Evolutionary conservation across 805 yeast species (phyloP), one percentile per base, ranked within the genome.

Genomic region (Zygosaccharomyces gambellarensis): DNA sequence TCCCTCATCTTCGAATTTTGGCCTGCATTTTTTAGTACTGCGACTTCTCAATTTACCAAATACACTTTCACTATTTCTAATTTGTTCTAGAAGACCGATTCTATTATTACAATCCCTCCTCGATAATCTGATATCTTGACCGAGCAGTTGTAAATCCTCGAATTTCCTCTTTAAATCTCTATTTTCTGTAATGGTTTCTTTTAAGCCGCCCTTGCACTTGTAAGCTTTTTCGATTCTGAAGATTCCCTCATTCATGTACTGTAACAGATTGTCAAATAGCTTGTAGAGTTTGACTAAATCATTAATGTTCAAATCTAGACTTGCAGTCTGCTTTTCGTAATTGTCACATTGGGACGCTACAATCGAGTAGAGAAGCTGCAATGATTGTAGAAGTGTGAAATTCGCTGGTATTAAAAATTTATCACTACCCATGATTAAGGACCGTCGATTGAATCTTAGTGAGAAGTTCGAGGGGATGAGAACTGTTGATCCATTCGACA

Each of bases 331-430:
- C 14, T 39, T 36, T 22, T 46, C 47, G 14, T 55, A 46, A 40
- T 62, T 62, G 9, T 49, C 54, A 38, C 50, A 60, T 36, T 62
- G 64, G 22, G 49, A 60, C 10, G 51, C 43, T 10, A 58, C 63
- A n/a, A 65, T 59, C 1, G 65, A 56, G 42, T 56, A 57, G n/a
- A 67, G 53, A 21, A 67, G 49, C 28, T 62, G 61, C 23, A 67
- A 48, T 3, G 67, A 54, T 44, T 67, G 70, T 0, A 47, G 25
- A n/a, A 65, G 45, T 10, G 66, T 63, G 25, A 64, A 56, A 45
- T 62, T 58, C 9, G 54, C 51, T 12, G 70, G 71, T 17, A 67
- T 51, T 17, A 47, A 36, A 43, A 65, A 65, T 46, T 60, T 62
- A 12, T 59, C 64, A 39, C 52, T 53, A 10, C 60, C 46, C 64